Evolutionary conservation across 106 monocot species (phyloP), one percentile per base, ranked within the genome.

Genomic region (Agapanthus africanus): DNA sequence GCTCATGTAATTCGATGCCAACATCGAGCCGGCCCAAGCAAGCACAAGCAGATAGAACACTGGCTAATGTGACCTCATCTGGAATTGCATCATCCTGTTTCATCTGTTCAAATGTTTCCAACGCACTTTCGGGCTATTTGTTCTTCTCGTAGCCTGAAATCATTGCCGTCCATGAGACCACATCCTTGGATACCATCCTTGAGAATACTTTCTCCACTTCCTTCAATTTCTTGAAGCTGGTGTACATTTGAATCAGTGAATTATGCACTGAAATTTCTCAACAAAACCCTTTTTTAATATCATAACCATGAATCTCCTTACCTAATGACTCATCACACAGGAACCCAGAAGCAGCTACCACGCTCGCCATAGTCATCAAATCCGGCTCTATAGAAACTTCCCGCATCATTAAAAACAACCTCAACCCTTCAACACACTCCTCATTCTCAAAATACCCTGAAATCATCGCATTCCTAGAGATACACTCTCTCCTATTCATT

Each of bases 381-480:
- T 91, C 91, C 4, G 86, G 97, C 51, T 84, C 77, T 31, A 97
- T 16, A 22, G 80, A 83, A 51, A 76, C 69, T 25, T 70, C 44
- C 23, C 63, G 47, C 95, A 97, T 90, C 4, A 8, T 76, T 11
- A 81, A 39, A 63, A 99, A 90, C 70, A 99, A 63, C 36, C 63
- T 70, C 36, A 92, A 63, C 56, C 89, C 92, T 26, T 72, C 65
- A 13, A 59, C 4, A 65, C 71, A 80, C 59, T 78, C 74, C 0
- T 71, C 63, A 42, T 99, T 99, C 77, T 87, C 92, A 35, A 89
- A 76, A 76, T 87, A 83, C 18, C 97, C 87, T 14, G 89, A 38
- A 61, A 99, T 92, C 97, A 92, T 99, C 3, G 97, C 89, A 63
- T 92, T 92, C 89, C 97, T 92, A 4, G 97, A 87, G 31, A 92